phyloP scores from a whole-genome alignment of 345 rosid genomes.

The Capsella bursapastoris region DNA sequence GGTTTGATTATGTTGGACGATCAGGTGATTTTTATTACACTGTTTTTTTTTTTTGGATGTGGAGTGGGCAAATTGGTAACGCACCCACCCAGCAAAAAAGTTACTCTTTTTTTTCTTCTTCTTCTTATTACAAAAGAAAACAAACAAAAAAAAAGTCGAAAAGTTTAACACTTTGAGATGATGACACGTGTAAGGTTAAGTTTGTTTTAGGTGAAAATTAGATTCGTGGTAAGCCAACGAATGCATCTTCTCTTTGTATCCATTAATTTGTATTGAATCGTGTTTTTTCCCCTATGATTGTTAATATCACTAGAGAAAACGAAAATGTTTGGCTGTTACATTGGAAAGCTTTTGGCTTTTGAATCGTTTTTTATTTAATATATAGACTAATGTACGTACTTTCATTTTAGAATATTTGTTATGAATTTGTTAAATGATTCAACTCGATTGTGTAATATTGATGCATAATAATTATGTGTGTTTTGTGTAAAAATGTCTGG shows the following conservation, averaged over 20 bases:
- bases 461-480: not conserved
- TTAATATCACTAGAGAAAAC: too few relatives aligned
- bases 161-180: constrained; percentile 4
- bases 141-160: not conserved
- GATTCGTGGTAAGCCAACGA: constrained; percentile 40
- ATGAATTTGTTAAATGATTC: not conserved
- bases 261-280: not conserved
- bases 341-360: too few relatives aligned
- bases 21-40: constrained; percentile 9
- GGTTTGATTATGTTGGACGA: constrained; percentile 4
- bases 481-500: not conserved
- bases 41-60: not conserved
- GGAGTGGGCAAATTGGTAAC: constrained; percentile 8
- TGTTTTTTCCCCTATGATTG: not conserved
- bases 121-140: not conserved
- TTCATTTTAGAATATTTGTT: not conserved
- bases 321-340: too few relatives aligned
- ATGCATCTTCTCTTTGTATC: constrained; percentile 11
- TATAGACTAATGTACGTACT: not conserved
- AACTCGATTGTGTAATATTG: not conserved
- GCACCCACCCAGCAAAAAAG: not conserved
- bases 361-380: not conserved
- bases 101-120: not conserved
- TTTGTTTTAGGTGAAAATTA: constrained; percentile 33
- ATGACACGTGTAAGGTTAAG: constrained; percentile 29